Percentiles rank a stretch among this genome's conserved stretches.
These are phyloP conservation scores for Quercus dentata DNA, from an alignment of 306 rosid genomes.

Conservation along the genomic window DNA sequence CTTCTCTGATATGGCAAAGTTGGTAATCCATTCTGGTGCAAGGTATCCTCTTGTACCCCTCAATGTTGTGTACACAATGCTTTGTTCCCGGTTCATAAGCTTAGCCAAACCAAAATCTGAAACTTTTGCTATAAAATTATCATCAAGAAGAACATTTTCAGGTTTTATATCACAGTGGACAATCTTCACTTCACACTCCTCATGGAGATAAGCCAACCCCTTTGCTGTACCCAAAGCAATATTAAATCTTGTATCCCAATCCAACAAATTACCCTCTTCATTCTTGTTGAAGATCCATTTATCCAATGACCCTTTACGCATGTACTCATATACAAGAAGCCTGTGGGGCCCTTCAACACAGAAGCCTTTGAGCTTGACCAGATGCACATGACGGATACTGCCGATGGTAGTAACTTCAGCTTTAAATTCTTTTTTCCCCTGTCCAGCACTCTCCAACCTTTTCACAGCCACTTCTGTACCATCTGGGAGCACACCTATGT, in stretches of 20 bases:
- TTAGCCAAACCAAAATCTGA: conserved; percentile 46
- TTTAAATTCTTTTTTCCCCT: conserved; percentile 35
- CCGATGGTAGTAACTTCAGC: conserved; percentile 38
- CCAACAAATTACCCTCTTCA: conserved; percentile 14
- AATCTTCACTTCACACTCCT: conserved; percentile 43
- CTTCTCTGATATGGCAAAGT: conserved; percentile 37
- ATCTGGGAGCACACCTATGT: conserved; percentile 28
- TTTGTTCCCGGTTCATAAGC: conserved; percentile 28
- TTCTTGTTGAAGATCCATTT: conserved; percentile 52
- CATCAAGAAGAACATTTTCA: conserved; percentile 38
- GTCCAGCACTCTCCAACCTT: conserved; percentile 30
- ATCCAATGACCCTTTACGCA: conserved; percentile 74
- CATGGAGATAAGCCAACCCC: conserved; percentile 41
- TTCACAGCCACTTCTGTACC: conserved; percentile 40
- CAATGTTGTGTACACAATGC: conserved; percentile 23
- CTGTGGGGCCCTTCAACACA: conserved; percentile 68
- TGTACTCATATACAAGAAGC: conserved; percentile 61
- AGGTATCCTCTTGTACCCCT: conserved; percentile 47
- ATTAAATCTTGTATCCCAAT: conserved; percentile 43
- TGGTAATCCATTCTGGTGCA: conserved; percentile 46
- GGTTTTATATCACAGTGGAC: conserved; percentile 49
- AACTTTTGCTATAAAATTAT: conserved; percentile 31
- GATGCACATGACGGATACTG: conserved; percentile 35
- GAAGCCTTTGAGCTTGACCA: conserved; percentile 25
- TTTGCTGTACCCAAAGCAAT: conserved; percentile 42